Evolutionary conservation across 2,329 filamentous ascomycete species (phyloP).

Genomic region (Fusarium domesticum): DNA sequence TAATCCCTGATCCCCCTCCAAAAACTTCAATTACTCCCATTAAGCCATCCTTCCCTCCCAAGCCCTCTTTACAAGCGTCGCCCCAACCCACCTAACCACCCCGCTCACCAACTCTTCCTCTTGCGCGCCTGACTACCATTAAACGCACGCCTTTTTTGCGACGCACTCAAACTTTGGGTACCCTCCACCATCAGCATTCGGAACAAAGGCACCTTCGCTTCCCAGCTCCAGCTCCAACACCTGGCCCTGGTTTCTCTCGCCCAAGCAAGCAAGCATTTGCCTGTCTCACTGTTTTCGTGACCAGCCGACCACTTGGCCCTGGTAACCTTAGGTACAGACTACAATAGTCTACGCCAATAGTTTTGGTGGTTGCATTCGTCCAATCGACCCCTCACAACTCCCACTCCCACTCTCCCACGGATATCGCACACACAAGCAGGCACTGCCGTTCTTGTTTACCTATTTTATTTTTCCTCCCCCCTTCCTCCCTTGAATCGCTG

Average conservation of each 20-base stretch:
- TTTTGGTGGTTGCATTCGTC: not conserved
- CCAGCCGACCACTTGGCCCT: constrained; percentile 26
- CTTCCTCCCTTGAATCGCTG: not conserved
- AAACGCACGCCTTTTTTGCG: constrained; percentile 21
- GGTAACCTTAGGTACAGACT: too few relatives aligned
- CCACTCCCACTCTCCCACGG: not conserved
- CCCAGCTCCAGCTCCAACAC: not conserved
- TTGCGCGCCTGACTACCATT: constrained; percentile 27
- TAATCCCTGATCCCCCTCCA: constrained; percentile 14
- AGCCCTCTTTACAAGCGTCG: constrained; percentile 7
- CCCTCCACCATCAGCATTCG: constrained; percentile 26
- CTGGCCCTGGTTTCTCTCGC: constrained; percentile 21
- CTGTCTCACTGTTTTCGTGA: constrained; percentile 30
- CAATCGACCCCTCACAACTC: not conserved
- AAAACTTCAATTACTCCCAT: too few relatives aligned
- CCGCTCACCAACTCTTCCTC: constrained; percentile 15
- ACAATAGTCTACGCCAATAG: constrained; percentile 21
- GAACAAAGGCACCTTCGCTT: constrained; percentile 13
- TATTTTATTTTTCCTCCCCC: not conserved
- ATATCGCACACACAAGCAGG: not conserved
- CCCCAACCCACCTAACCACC: constrained; percentile 24
- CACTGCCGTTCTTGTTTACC: not conserved
- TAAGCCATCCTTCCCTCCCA: constrained; percentile 8
- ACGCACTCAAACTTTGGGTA: constrained; percentile 18
- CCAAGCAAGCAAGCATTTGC: constrained; percentile 24